These are phyloP conservation scores for Polytolypa hystricis DNA, from an alignment of 2,329 filamentous ascomycete genomes.

Conservation along the genomic window DNA sequence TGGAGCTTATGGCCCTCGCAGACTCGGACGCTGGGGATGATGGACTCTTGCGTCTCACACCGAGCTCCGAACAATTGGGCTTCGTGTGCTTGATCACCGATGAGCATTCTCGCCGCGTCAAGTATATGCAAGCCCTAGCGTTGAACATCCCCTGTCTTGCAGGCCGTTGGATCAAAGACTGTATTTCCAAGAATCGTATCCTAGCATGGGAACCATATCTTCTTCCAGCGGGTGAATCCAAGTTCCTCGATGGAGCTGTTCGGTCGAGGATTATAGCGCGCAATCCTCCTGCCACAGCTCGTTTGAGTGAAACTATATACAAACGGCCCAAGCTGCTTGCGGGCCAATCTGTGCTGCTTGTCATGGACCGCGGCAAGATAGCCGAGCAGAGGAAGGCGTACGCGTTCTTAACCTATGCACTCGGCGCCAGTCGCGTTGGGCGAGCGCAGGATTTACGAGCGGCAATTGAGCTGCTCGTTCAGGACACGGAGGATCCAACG, in stretches of 20 bases:
- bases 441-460: slow-evolving; percentile 55
- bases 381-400: slow-evolving; percentile 60
- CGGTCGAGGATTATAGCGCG: slow-evolving; percentile 58
- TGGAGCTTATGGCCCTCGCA: neutral
- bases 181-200: slow-evolving; percentile 48
- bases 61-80: slow-evolving; percentile 45
- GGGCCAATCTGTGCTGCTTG: slow-evolving; percentile 57
- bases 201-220: slow-evolving; percentile 73
- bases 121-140: slow-evolving; percentile 90
- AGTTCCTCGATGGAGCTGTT: slow-evolving; percentile 63
- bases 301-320: slow-evolving; percentile 47
- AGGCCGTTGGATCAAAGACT: slow-evolving; percentile 68
- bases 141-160: slow-evolving; percentile 80
- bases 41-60: slow-evolving; percentile 42
- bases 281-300: slow-evolving; percentile 48
- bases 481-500: slow-evolving; percentile 27
- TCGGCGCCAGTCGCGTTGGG: slow-evolving; percentile 59
- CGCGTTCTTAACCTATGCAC: slow-evolving; percentile 65
- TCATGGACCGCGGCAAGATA: slow-evolving; percentile 54
- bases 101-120: slow-evolving; percentile 71
- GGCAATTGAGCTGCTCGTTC: slow-evolving; percentile 47
- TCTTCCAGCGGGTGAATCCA: slow-evolving; percentile 71
- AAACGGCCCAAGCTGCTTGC: slow-evolving; percentile 53
- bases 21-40: neutral
- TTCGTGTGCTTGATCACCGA: slow-evolving; percentile 84